Evolutionary conservation across 139 green algal species (phyloP).

Genomic region (Dunaliella primolecta): DNA sequence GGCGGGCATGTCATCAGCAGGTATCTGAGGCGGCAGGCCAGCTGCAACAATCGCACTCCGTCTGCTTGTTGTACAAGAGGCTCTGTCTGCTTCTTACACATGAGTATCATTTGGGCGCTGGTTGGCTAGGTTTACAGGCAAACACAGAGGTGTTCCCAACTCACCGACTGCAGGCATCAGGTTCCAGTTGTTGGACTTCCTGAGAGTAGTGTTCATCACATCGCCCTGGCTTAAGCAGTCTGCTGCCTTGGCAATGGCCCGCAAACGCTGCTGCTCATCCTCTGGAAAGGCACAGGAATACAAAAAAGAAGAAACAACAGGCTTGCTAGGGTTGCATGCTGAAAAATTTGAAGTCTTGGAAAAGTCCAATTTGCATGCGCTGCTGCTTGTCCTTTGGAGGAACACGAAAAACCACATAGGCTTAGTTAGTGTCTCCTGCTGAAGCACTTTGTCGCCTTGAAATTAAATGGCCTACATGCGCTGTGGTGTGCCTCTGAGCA

Average conservation of each 20-base stretch:
- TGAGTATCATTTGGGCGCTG: neutral
- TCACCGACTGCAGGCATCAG: conserved; percentile 70
- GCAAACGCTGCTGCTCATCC: conserved; percentile 45
- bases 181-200: conserved; percentile 70
- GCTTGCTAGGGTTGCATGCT: too few species aligned
- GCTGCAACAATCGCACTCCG: neutral
- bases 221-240: conserved; percentile 84
- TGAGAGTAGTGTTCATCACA: conserved; percentile 68
- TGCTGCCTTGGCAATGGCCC: conserved; percentile 80
- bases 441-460: too few species aligned
- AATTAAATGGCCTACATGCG: too few species aligned
- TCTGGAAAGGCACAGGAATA: conserved; percentile 14
- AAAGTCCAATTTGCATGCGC: too few species aligned
- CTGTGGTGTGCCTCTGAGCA: too few species aligned
- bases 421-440: too few species aligned
- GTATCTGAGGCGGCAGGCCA: neutral
- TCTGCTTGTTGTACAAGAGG: conserved; percentile 14
- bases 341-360: too few species aligned
- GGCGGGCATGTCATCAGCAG: neutral
- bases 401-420: too few species aligned
- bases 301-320: neutral
- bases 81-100: too few species aligned
- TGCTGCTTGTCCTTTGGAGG: too few species aligned
- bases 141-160: neutral
- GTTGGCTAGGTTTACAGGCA: neutral